These are phyloP conservation scores for Plasmopara viticola DNA, from an alignment of 352 stramenopile genomes.

Conservation along the genomic window DNA sequence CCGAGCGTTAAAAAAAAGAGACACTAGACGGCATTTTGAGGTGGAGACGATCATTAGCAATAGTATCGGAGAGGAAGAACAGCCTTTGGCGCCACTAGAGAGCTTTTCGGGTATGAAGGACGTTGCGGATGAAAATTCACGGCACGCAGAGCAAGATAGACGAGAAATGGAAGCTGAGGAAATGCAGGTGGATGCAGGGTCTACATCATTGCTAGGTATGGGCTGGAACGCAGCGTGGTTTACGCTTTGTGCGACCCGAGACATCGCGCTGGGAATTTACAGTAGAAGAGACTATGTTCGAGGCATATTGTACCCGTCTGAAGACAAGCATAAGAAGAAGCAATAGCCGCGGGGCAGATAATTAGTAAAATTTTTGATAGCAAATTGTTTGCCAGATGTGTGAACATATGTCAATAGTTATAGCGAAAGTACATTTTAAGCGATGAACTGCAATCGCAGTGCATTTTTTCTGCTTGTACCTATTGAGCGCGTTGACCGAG, in stretches of 20 bases:
- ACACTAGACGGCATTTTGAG: slow-evolving; percentile 35
- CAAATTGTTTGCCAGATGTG: not conserved
- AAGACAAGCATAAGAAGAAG: slow-evolving; percentile 19
- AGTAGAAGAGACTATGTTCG: slow-evolving; percentile 35
- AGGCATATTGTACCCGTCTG: slow-evolving; percentile 22
- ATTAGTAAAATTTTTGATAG: not conserved
- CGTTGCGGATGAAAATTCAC: slow-evolving; percentile 12
- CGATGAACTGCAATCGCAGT: no score
- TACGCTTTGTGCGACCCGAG: slow-evolving; percentile 37
- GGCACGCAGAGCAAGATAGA: slow-evolving; percentile 7
- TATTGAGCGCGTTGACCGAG: no score
- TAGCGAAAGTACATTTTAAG: not conserved
- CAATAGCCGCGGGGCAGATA: not conserved
- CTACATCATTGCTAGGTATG: slow-evolving; percentile 23
- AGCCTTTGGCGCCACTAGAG: slow-evolving; percentile 33
- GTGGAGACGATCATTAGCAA: slow-evolving; percentile 49
- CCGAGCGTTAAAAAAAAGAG: slow-evolving; percentile 30
- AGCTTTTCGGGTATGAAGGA: slow-evolving; percentile 23
- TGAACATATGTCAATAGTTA: not conserved
- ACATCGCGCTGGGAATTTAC: slow-evolving; percentile 41
- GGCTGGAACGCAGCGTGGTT: slow-evolving; percentile 37
- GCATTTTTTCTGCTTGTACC: no score
- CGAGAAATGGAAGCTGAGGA: slow-evolving; percentile 4
- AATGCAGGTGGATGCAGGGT: slow-evolving; percentile 4
- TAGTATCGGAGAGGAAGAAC: slow-evolving; percentile 22